A percentile compares a stretch with the other conserved stretches of the same genome.
Conservation (phyloP, 441 rosid species). For the Adansonia gregorii region DNA sequence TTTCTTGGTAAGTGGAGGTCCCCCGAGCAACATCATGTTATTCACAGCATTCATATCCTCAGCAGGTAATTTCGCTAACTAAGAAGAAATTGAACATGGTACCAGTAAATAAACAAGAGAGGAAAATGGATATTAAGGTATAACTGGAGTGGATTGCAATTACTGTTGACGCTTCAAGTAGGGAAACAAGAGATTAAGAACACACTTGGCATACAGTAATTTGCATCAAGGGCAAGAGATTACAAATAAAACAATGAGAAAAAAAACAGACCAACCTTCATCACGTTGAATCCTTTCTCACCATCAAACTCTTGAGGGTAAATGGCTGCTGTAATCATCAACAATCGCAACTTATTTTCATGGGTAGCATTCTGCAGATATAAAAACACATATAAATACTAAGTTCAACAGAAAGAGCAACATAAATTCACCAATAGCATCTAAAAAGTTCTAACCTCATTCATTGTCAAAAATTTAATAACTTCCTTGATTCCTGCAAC, state of each 20-base stretch:
- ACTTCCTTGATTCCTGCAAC: too few species aligned
- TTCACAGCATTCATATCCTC: slow-evolving; percentile 85
- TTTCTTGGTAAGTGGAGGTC: too few species aligned
- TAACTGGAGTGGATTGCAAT: too few species aligned
- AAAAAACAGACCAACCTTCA: slow-evolving; percentile 52
- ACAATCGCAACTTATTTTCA: slow-evolving; percentile 85
- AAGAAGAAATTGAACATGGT: slow-evolving; percentile 33
- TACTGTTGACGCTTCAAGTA: background rate
- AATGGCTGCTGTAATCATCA: slow-evolving; percentile 86
- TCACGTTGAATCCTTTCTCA: slow-evolving; percentile 74
- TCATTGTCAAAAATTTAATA: slow-evolving; percentile 47
- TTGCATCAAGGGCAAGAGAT: background rate
- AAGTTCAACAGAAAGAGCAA: background rate
- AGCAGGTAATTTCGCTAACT: slow-evolving; percentile 75
- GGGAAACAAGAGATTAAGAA: background rate
- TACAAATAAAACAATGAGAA: background rate
- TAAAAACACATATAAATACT: background rate
- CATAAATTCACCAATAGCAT: slow-evolving; percentile 2
- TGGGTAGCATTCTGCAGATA: slow-evolving; percentile 66
- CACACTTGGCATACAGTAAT: background rate
- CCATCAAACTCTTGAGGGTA: slow-evolving; percentile 92
- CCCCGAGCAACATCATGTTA: slow-evolving; percentile 20
- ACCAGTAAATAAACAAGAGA: background rate
- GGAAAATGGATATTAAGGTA: background rate
- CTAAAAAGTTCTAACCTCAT: slow-evolving; percentile 50